Evolutionary conservation across 2,329 filamentous ascomycete genomes (phyloP), one percentile per base, ranked within the genome.

Genomic region (Clarireedia paspali): DNA sequence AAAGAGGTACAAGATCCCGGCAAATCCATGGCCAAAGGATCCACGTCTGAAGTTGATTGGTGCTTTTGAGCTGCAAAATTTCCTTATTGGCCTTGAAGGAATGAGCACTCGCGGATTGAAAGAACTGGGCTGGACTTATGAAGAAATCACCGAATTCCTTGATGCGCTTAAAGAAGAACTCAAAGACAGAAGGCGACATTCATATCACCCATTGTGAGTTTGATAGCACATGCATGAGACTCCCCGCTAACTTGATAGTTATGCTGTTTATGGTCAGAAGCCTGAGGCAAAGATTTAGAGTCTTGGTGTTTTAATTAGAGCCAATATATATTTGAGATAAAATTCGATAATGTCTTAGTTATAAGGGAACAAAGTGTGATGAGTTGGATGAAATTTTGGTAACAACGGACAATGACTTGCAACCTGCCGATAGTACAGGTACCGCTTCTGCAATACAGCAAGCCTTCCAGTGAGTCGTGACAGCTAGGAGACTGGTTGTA

Each of bases 21-120:
- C 61, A 15, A 60, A 56, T 46, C 40, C 62, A 3, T 69, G 67
- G 66, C 50, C 66, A 1, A 62, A 60, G 15, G 66, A 64, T 9
- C 50, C 57, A 24, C 62, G 63, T 56, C 60, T 63, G 46, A 64
- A 66, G 56, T 56, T 60, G 40, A 56, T 66, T 5, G 53, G 59
- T 5, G 50, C n/a, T 24, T 45, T 36, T 17, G 12, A 40, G 44
- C 17, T 15, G 17, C 12, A 52, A 20, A 45, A 52, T 10, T 34
- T 50, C 17, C 26, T 48, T 6, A 20, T 5, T 34, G 46, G 20
- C 10, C n/a, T 52, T 6, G 39, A 52, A 44, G 39, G 24, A 30
- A 52, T 52, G 39, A 30, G 39, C 20, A 20, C 23, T 45, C 39
- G 39, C 45, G 34, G 24, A n/a, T 30, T 52, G 3, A 20, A 34